Evolutionary conservation across 2,329 filamentous ascomycete species (phyloP), one percentile per base, ranked within the genome.

Genomic region (Stagonosporopsis cucurbitacearum): DNA sequence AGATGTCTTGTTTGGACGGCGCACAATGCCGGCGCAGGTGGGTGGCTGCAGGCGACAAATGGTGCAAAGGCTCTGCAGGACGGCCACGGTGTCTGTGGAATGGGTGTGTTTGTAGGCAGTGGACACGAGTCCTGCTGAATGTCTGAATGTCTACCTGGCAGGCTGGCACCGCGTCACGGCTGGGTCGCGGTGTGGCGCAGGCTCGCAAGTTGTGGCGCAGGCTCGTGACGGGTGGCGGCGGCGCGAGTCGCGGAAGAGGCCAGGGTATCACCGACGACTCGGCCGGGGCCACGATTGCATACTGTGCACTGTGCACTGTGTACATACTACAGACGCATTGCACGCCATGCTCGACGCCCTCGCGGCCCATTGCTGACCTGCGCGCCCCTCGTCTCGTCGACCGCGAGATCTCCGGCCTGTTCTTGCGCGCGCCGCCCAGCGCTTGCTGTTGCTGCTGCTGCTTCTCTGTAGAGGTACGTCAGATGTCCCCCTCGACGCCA

Each of bases 381-480:
- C 33, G 30, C 43, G 59, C 51, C 59, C 53, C 54, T 56, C 25
- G 28, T 41, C 54, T 56, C 25, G 28, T 41, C 60, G 48, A 52
- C 30, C 39, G 43, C 40, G 50, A 37, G n/a, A n/a, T n/a, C 52
- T 8, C 26, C 50, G 11, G 23, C 8, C 22, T 32, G 54, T 44
- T 52, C 37, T 42, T 50, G 45, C 47, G 44, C 42, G 53, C 50
- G 37, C 43, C 51, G 50, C 57, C 48, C 37, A 50, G 60, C 57
- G 46, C 58, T 48, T 50, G 50, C 52, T 55, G 30, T 56, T 66
- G 28, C 59, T 55, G 30, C 54, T 66, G 28, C 59, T 58, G 50
- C 61, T 71, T 73, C 66, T 64, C 57, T 70, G 66, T 74, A 72
- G 62, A 73, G 70, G 71, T 75, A 68, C 63, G 71, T 37, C 28